Base-by-base conservation (phyloP, 495 filamentous ascomycete species). In the Neurospora sp. region DNA sequence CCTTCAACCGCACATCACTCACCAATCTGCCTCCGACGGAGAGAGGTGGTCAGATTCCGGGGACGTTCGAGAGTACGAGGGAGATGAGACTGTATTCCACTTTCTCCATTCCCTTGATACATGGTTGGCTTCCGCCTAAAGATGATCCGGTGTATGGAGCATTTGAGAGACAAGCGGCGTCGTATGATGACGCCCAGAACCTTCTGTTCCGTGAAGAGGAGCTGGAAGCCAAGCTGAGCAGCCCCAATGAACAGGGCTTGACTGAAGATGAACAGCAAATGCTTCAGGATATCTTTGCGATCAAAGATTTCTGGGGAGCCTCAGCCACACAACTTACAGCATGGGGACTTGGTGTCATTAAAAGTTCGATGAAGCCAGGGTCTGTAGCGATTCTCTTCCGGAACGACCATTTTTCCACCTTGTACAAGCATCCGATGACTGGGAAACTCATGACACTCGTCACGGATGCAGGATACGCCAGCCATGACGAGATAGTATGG, bases 381-480 rank as follows among this genome's bases (percentile, higher is more conserved):
- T 88, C 90, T 0, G 85, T 97, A 8, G 92, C 92, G 0, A 98
- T 99, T 69, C 81, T 98, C 3, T 99, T 99, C 83, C 89, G 96
- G 40, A 99, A 99, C 74, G 95, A 98, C 76, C 96, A 99, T 81
- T 99, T 99, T 78, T 91, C 91, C 39, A 98, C 96, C 0, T 78
- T 99, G 0, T 97, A 97, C 79, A 89, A 93, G 73, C 83, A 96
- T 74, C 93, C 94, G 0, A 83, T 88, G 39, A 91, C 91, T 0
- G 80, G 86, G 4, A 86, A 90, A 73, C 85, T 99, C 0, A 86
- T 92, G 72, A 92, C 91, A 0, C 80, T 98, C 20, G 93, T 99
- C 35, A 99, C 96, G 9, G 96, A 99, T 81, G 91, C 91, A 16
- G 96, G 96, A 18, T 99, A 95, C 76, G 89, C 92, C 8, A 86